Evolutionary conservation across 2,329 filamentous ascomycete species (phyloP).

Genomic region (Aspergillus amoenus): DNA sequence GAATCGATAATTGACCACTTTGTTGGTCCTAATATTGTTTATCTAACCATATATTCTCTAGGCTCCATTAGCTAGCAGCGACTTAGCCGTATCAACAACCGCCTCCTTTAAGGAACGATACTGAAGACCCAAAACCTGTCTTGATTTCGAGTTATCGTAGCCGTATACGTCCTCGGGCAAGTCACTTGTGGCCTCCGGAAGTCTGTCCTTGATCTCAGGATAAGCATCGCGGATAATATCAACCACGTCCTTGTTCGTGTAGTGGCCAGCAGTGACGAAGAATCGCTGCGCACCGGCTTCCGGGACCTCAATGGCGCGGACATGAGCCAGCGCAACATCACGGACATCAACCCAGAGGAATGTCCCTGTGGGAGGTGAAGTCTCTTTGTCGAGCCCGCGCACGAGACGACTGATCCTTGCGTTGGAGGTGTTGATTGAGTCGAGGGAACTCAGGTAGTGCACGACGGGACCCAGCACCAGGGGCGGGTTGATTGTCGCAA

Average conservation of each 20-base stretch:
- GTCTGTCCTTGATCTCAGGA: conserved; percentile 41
- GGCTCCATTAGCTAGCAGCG: conserved; percentile 33
- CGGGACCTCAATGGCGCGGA: conserved; percentile 46
- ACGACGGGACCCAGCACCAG: conserved; percentile 64
- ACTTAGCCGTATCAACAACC: conserved; percentile 39
- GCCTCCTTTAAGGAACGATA: conserved; percentile 41
- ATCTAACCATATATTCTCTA: conserved; percentile 13
- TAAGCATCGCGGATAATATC: conserved; percentile 44
- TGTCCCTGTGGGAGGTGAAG: conserved; percentile 58
- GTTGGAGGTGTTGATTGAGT: conserved; percentile 72
- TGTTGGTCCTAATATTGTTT: neutral
- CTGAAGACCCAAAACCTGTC: conserved; percentile 41
- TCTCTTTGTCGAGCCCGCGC: conserved; percentile 60
- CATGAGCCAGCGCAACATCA: conserved; percentile 50
- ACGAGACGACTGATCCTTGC: conserved; percentile 63
- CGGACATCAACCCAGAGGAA: conserved; percentile 59
- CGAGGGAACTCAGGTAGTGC: conserved; percentile 62
- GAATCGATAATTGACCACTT: neutral
- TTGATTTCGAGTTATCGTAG: conserved; percentile 42
- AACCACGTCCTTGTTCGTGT: conserved; percentile 43
- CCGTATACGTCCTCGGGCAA: conserved; percentile 30
- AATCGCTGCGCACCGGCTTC: conserved; percentile 49
- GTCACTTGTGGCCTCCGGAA: conserved; percentile 40
- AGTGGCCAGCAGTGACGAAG: conserved; percentile 44
- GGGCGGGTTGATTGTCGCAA: conserved; percentile 63